Evolutionary conservation across 1,284 basidiomycete genomes (phyloP).

Genomic region (Kalmanozyma brasiliensis): DNA sequence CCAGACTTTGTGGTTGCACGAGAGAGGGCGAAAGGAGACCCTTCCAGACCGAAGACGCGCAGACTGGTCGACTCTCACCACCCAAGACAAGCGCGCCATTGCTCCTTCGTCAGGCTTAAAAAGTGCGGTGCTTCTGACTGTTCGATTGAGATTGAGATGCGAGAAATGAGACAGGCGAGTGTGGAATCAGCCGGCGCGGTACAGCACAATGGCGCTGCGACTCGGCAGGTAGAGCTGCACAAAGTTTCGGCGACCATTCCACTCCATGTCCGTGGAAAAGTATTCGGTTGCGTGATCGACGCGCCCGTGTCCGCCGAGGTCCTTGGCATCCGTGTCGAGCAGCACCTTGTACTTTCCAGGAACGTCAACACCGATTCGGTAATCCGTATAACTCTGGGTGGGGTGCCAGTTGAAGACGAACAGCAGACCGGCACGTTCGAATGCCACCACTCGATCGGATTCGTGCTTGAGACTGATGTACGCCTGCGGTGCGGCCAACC

Average conservation of each 20-base stretch:
- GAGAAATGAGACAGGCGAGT: too few species aligned
- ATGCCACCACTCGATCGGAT: constrained; percentile 77
- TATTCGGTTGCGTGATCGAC: constrained; percentile 75
- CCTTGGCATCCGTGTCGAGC: constrained; percentile 80
- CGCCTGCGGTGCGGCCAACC: constrained; percentile 84
- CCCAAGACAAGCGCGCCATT: too few species aligned
- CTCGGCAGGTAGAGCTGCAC: constrained; percentile 76
- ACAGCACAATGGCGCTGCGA: constrained; percentile 78
- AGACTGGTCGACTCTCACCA: too few species aligned
- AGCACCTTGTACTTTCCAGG: constrained; percentile 87
- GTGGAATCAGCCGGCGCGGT: constrained; percentile 12
- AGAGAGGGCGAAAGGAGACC: too few species aligned
- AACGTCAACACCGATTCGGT: constrained; percentile 87
- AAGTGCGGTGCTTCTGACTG: too few species aligned
- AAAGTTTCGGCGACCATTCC: constrained; percentile 90
- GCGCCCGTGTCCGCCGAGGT: constrained; percentile 89
- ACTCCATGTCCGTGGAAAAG: constrained; percentile 85
- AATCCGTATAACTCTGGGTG: constrained; percentile 86
- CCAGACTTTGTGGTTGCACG: too few species aligned
- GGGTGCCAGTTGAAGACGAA: constrained; percentile 98
- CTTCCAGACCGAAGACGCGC: too few species aligned
- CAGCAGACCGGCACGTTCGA: constrained; percentile 88
- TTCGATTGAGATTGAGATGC: too few species aligned
- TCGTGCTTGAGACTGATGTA: constrained; percentile 81
- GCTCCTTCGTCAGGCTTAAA: too few species aligned